Evolutionary conservation across 2,329 filamentous ascomycete species (phyloP).

Genomic region (Pestalotiopsis sp.): DNA sequence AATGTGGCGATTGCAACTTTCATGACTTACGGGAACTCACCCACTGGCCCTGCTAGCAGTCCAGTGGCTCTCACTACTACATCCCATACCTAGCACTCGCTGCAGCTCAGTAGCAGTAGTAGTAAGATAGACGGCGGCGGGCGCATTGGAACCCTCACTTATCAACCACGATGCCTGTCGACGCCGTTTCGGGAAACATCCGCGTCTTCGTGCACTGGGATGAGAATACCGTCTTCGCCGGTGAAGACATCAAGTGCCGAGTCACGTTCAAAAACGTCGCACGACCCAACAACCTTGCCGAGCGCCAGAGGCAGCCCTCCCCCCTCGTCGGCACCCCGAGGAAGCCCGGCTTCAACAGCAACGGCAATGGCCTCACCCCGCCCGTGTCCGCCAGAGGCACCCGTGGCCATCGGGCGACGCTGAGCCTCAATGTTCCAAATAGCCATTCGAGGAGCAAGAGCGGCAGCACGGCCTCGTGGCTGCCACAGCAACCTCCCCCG

Average conservation of each 20-base stretch:
- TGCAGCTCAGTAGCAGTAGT: neutral
- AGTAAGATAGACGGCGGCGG: neutral
- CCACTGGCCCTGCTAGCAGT: constrained; percentile 4
- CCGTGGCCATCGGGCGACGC: constrained; percentile 67
- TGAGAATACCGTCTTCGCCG: constrained; percentile 92
- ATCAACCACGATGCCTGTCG: constrained; percentile 48
- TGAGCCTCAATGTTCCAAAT: constrained; percentile 64
- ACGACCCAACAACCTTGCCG: constrained; percentile 39
- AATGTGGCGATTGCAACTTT: neutral
- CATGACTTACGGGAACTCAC: constrained; percentile 7
- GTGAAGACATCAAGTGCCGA: constrained; percentile 92
- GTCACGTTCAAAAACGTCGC: constrained; percentile 94
- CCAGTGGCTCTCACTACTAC: constrained; percentile 5
- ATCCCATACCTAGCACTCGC: neutral
- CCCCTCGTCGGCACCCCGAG: constrained; percentile 41
- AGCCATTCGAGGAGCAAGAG: constrained; percentile 44
- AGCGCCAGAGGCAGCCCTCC: constrained; percentile 42
- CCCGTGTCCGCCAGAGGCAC: constrained; percentile 49
- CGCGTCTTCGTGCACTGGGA: constrained; percentile 96
- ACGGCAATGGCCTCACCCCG: constrained; percentile 47
- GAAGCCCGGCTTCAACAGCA: constrained; percentile 42
- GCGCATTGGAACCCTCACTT: neutral
- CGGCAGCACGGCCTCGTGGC: constrained; percentile 52
- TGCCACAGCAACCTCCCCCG: constrained; percentile 29
- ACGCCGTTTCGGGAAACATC: constrained; percentile 66